Conservation (phyloP, 768 basidiomycete species). For the Tricholoma sp. region DNA sequence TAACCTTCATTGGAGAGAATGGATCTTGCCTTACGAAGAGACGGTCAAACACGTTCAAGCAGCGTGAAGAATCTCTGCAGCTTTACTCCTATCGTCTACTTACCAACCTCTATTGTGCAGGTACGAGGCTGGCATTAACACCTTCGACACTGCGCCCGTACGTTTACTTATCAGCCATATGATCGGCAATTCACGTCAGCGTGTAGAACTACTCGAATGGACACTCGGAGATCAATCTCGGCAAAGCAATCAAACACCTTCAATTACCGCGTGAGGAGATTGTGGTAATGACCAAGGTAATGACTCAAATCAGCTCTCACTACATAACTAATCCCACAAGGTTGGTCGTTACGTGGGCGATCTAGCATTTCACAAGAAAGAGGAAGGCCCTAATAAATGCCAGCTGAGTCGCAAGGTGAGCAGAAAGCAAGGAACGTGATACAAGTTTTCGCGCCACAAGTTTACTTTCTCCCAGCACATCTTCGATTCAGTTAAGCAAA, state of each 20-base stretch:
- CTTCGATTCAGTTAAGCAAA: constrained; percentile 59
- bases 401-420: constrained; percentile 19
- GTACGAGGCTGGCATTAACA: constrained; percentile 55
- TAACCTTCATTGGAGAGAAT: constrained; percentile 40
- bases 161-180: not conserved
- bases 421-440: not conserved
- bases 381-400: not conserved
- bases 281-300: constrained; percentile 70
- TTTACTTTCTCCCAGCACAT: constrained; percentile 43
- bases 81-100: not conserved
- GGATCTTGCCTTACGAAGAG: constrained; percentile 41
- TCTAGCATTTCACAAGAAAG: not conserved
- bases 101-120: constrained; percentile 14
- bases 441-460: too few relatives aligned
- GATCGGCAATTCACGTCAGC: not conserved
- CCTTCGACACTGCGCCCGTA: constrained; percentile 54
- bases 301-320: not conserved
- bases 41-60: constrained; percentile 44
- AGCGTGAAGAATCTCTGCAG: constrained; percentile 22
- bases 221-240: constrained; percentile 55
- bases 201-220: constrained; percentile 58
- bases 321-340: not conserved
- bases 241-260: constrained; percentile 61
- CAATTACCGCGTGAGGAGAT: constrained; percentile 64
- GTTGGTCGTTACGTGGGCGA: not conserved